Evolutionary conservation across 2,329 filamentous ascomycete genomes (phyloP).

Genomic region (Beauveria varroae): DNA sequence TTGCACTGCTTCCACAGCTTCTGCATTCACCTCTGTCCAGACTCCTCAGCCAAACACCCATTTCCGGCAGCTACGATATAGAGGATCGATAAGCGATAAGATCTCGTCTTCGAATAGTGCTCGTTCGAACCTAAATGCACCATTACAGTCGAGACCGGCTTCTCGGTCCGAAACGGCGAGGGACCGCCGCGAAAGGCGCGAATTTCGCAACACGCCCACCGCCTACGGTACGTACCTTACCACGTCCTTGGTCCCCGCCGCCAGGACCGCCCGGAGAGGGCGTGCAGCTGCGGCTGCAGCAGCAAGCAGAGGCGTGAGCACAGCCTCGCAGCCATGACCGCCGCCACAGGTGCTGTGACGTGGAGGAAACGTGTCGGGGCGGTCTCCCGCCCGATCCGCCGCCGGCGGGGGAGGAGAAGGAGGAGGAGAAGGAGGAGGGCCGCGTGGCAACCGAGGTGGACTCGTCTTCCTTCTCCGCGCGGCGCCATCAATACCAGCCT

Average conservation of each 20-base stretch:
- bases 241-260: neutral
- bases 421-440: neutral
- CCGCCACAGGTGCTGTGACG: neutral
- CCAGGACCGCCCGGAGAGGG: neutral
- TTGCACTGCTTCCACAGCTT: too few species aligned
- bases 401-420: too few species aligned
- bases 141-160: neutral
- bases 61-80: neutral
- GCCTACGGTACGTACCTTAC: neutral
- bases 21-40: too few species aligned
- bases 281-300: neutral
- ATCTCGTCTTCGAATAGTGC: neutral
- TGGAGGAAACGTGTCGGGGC: neutral
- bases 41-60: neutral
- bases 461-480: neutral
- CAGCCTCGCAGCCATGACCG: neutral
- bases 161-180: neutral
- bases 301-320: neutral
- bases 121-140: neutral
- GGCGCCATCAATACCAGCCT: neutral
- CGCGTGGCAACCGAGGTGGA: neutral
- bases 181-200: neutral
- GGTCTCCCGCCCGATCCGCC: neutral
- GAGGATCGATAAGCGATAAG: neutral
- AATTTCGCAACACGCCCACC: neutral